Evolutionary conservation across 495 filamentous ascomycete genomes (phyloP).

Genomic region (Penicillium bovifimosum): DNA sequence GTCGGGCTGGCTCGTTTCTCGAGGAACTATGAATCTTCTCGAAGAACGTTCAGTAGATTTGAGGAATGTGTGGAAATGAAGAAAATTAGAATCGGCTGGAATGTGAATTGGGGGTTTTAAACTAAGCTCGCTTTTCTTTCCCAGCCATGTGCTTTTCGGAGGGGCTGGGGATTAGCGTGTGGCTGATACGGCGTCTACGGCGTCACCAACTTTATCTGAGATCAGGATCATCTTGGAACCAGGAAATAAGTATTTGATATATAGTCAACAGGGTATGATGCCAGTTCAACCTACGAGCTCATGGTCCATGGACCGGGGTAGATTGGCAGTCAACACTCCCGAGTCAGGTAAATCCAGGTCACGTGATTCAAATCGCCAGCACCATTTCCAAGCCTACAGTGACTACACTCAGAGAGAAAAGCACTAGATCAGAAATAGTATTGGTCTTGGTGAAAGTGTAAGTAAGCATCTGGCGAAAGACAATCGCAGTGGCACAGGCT

Average conservation of each 20-base stretch:
- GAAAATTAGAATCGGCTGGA: constrained; percentile 7
- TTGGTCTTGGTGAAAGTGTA: no score
- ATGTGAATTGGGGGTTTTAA: constrained; percentile 15
- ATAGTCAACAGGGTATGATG: not conserved
- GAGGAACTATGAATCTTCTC: not conserved
- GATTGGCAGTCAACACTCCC: no score
- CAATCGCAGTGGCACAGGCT: not conserved
- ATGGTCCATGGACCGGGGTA: no score
- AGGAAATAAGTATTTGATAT: no score
- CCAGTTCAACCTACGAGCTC: not conserved
- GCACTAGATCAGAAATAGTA: no score
- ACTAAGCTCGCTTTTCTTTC: constrained; percentile 6
- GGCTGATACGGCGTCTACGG: no score
- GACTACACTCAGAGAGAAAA: no score
- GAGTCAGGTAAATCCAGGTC: not conserved
- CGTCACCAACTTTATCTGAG: no score
- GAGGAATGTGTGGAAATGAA: constrained; percentile 6
- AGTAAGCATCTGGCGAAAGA: not conserved
- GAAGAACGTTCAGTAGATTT: not conserved
- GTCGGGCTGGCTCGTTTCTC: not conserved
- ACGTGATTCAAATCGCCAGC: no score
- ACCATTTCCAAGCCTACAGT: not conserved
- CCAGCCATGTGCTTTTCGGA: constrained; percentile 27
- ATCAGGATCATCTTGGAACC: no score
- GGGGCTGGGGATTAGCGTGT: constrained; percentile 14